These are phyloP conservation scores for Escallonia rubra DNA, from an alignment of 129 eudicot genomes.

Conservation along the genomic window DNA sequence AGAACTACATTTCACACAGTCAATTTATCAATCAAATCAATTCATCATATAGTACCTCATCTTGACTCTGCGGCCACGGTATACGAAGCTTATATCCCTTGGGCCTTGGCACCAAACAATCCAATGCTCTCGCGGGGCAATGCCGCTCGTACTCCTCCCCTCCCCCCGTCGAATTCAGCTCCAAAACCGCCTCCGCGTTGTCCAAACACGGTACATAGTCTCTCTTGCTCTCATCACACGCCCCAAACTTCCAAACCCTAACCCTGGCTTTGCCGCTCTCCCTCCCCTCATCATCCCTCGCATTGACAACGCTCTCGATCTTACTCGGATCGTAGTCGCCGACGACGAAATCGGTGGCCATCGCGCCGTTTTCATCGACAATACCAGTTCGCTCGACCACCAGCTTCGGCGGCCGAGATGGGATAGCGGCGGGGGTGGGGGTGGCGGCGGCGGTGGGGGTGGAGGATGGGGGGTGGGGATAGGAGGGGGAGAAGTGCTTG, in stretches of 20 bases:
- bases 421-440: conserved; percentile 16
- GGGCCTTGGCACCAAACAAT: conserved; percentile 80
- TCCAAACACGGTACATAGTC: conserved; percentile 86
- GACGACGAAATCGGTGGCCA: conserved; percentile 58
- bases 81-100: conserved; percentile 57
- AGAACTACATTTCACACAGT: too few species aligned
- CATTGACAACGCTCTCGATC: conserved; percentile 28
- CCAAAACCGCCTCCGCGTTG: conserved; percentile 39
- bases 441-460: conserved; percentile 15
- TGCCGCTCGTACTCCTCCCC: conserved; percentile 71
- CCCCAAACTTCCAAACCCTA: conserved; percentile 42
- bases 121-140: conserved; percentile 63
- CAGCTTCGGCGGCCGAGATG: conserved; percentile 21
- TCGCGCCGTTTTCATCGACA: conserved; percentile 59
- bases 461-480: conserved; percentile 10
- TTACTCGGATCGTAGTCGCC: conserved; percentile 60
- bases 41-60: conserved; percentile 38
- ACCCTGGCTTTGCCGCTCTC: conserved; percentile 19
- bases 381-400: conserved; percentile 68
- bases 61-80: conserved; percentile 79
- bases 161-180: conserved; percentile 42
- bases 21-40: too few species aligned
- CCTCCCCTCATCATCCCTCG: conserved; percentile 15
- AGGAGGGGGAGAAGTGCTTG: conserved; percentile 35
- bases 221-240: conserved; percentile 61